phyloP scores from a whole-genome alignment of 768 basidiomycete species.

The Pseudohyphozyma bogoriensis region DNA sequence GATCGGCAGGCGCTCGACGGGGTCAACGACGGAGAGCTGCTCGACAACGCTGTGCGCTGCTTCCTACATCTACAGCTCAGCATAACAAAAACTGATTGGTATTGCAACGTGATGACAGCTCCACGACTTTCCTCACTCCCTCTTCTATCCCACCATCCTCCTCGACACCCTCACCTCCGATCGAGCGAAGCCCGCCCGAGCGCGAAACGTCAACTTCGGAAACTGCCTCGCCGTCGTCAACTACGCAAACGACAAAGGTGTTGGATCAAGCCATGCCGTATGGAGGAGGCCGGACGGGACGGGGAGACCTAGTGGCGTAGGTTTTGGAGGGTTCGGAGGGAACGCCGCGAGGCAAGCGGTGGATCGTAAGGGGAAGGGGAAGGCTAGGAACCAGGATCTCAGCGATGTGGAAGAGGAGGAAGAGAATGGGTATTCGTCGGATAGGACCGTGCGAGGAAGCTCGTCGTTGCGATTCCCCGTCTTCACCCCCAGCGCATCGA shows the following conservation, averaged over 20 bases:
- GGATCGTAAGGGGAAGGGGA: no score
- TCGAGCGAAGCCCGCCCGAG: background rate
- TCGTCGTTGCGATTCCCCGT: background rate
- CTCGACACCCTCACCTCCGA: conserved; percentile 6
- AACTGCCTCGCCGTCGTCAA: conserved; percentile 3
- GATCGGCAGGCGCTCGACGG: no score
- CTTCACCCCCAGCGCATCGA: background rate
- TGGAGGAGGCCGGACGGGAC: conserved; percentile 4
- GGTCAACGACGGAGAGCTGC: background rate
- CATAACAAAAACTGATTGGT: background rate
- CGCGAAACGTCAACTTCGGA: conserved; percentile 6
- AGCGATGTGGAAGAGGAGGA: no score
- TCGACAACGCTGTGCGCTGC: conserved; percentile 1
- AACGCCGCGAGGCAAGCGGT: background rate
- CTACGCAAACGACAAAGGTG: background rate
- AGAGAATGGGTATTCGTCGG: no score
- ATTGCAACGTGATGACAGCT: background rate
- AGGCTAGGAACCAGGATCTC: no score
- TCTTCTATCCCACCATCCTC: conserved; percentile 15
- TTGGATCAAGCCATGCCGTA: background rate
- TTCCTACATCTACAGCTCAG: background rate
- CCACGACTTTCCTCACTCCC: background rate
- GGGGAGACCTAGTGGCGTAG: conserved; percentile 6
- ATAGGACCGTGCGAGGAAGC: background rate
- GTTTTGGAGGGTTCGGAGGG: conserved; percentile 1